Conservation (phyloP, 129 eudicot genomes). For the Saussurea involucrata region DNA sequence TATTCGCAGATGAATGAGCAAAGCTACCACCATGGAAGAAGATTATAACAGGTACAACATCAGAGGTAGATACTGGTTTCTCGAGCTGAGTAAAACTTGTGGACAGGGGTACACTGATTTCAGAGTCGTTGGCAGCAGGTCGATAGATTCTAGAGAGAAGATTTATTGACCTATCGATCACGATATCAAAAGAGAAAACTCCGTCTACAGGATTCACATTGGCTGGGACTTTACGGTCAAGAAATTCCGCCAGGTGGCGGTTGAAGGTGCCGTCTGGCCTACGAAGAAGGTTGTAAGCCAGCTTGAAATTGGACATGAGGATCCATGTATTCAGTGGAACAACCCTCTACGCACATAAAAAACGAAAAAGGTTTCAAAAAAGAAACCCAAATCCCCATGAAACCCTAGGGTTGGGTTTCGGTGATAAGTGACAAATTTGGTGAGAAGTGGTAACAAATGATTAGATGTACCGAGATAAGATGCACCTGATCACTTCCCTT, state of each 20-base stretch:
- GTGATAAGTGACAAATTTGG: too few relatives aligned
- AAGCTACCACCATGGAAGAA: conserved; percentile 77
- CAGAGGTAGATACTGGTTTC: conserved; percentile 37
- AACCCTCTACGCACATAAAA: conserved; percentile 39
- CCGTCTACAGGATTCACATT: conserved; percentile 68
- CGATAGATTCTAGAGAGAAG: conserved; percentile 54
- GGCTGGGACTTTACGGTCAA: conserved; percentile 69
- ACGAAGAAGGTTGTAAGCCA: conserved; percentile 60
- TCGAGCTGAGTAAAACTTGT: conserved; percentile 27
- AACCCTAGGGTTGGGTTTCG: too few relatives aligned
- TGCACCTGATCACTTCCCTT: too few relatives aligned
- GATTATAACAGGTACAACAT: conserved; percentile 53
- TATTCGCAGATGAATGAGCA: conserved; percentile 66
- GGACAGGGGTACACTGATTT: conserved; percentile 12
- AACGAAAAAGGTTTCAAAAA: background rate
- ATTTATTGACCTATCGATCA: conserved; percentile 47
- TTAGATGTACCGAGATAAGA: too few relatives aligned
- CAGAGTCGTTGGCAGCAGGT: conserved; percentile 20
- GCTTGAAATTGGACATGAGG: conserved; percentile 63
- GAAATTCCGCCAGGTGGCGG: conserved; percentile 60
- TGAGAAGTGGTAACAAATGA: too few relatives aligned
- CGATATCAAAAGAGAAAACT: conserved; percentile 62
- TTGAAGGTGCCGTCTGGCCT: conserved; percentile 59
- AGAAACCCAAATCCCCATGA: background rate
- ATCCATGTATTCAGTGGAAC: conserved; percentile 74